phyloP scores from a whole-genome alignment of 805 yeast genomes.

The Starmerella bombi region DNA sequence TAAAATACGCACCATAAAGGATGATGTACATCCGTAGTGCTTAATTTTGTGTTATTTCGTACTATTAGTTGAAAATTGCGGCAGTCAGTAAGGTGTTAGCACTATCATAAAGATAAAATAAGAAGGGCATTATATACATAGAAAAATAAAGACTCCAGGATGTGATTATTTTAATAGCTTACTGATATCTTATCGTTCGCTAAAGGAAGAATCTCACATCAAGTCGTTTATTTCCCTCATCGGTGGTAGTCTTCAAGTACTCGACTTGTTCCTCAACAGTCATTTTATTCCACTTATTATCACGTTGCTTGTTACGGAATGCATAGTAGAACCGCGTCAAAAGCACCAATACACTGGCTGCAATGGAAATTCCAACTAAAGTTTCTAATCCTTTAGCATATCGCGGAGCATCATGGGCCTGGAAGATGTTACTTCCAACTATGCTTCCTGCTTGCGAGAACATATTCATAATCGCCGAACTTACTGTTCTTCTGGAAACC shows the following conservation, averaged over 20 bases:
- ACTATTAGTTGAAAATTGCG: no score
- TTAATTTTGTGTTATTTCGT: no score
- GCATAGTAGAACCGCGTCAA: constrained; percentile 27
- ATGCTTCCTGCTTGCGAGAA: constrained; percentile 47
- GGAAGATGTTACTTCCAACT: constrained; percentile 43
- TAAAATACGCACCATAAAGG: no score
- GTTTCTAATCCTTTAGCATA: constrained; percentile 44
- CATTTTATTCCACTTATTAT: constrained; percentile 39
- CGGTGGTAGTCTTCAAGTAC: constrained; percentile 36
- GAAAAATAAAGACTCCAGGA: no score
- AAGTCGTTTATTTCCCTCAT: constrained; percentile 45
- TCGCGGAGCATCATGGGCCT: constrained; percentile 43
- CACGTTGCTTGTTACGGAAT: constrained; percentile 27
- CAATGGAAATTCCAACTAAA: constrained; percentile 22
- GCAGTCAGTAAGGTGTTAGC: no score
- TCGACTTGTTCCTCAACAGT: constrained; percentile 37
- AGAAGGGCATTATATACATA: no score
- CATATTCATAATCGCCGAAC: constrained; percentile 54
- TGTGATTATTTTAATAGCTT: no score
- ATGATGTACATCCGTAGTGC: no score
- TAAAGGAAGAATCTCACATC: constrained; percentile 34
- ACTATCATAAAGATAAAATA: no score
- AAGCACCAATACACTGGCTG: constrained; percentile 16
- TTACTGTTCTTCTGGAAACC: constrained; percentile 50
- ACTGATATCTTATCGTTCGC: no score